phyloP scores from a whole-genome alignment of 768 basidiomycete genomes.

The Boletus reticulatus region DNA sequence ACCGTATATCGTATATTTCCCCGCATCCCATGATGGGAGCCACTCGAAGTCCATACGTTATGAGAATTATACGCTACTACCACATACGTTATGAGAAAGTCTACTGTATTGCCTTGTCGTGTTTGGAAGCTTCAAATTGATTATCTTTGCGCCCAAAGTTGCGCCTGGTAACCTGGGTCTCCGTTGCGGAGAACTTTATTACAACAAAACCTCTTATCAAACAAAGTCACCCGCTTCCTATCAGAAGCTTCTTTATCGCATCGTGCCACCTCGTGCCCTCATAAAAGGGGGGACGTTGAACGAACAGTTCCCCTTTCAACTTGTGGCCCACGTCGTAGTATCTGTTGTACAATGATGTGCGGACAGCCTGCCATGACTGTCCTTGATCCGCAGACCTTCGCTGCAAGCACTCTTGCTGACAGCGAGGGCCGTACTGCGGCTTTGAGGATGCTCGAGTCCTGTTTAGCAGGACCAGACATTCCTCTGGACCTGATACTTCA shows the following conservation, averaged over 20 bases:
- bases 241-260: constrained; percentile 1
- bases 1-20: no score
- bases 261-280: neutral
- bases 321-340: neutral
- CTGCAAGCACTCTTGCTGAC: constrained; percentile 15
- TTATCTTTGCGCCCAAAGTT: neutral
- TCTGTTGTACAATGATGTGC: neutral
- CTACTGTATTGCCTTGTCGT: neutral
- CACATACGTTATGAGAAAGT: neutral
- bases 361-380: neutral
- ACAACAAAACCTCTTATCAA: neutral
- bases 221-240: neutral
- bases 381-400: constrained; percentile 18
- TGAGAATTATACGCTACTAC: neutral
- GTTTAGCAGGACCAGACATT: constrained; percentile 24
- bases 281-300: neutral
- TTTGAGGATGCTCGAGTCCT: constrained; percentile 16
- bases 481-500: constrained; percentile 24
- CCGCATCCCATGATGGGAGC: no score
- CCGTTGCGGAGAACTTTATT: neutral
- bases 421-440: constrained; percentile 19
- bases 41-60: neutral
- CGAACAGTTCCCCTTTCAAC: no score
- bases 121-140: neutral
- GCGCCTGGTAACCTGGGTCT: neutral